A percentile compares a stretch with the other conserved stretches of the same genome.
Evolutionary conservation across 1,284 basidiomycete genomes (phyloP).

Genomic region (Xerocomus amazonicus): DNA sequence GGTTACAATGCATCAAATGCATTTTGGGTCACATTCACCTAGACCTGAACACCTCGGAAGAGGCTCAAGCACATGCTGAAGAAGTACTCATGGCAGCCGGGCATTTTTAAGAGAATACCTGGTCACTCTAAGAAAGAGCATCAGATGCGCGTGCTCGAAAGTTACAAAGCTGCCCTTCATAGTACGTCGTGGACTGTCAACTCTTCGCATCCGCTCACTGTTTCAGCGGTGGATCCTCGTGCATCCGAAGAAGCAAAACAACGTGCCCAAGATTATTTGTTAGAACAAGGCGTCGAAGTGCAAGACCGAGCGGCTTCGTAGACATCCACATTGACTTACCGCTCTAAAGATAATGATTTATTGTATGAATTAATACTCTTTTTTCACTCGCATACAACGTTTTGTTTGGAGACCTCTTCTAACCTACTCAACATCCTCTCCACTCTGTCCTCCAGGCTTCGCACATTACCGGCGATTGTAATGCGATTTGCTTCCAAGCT

Average conservation of each 20-base stretch:
- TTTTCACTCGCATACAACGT: background rate
- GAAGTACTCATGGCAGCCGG: slow-evolving; percentile 41
- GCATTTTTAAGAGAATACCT: slow-evolving; percentile 27
- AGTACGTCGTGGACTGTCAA: slow-evolving; percentile 32
- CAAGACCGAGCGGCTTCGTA: slow-evolving; percentile 1
- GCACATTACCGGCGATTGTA: slow-evolving; percentile 70
- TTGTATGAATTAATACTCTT: no score
- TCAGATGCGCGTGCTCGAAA: slow-evolving; percentile 38
- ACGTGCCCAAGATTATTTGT: slow-evolving; percentile 44
- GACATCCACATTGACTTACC: background rate
- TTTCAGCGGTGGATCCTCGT: slow-evolving; percentile 31
- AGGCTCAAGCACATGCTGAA: slow-evolving; percentile 50
- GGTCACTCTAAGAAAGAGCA: slow-evolving; percentile 39
- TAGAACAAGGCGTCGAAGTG: slow-evolving; percentile 25
- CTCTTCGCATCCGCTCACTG: background rate
- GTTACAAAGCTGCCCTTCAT: slow-evolving; percentile 48
- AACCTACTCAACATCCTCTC: slow-evolving; percentile 27
- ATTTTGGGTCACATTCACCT: background rate
- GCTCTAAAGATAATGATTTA: no score
- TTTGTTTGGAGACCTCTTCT: slow-evolving; percentile 23
- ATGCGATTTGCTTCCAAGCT: slow-evolving; percentile 76
- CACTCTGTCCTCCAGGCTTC: slow-evolving; percentile 49
- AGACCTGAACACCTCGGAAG: slow-evolving; percentile 41
- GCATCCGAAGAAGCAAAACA: slow-evolving; percentile 48
- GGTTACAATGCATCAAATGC: slow-evolving; percentile 51